A percentile compares a stretch with the other conserved stretches of the same genome.
Evolutionary conservation across 1,284 basidiomycete genomes (phyloP).

Genomic region (Tetrapyrgos nigripes): DNA sequence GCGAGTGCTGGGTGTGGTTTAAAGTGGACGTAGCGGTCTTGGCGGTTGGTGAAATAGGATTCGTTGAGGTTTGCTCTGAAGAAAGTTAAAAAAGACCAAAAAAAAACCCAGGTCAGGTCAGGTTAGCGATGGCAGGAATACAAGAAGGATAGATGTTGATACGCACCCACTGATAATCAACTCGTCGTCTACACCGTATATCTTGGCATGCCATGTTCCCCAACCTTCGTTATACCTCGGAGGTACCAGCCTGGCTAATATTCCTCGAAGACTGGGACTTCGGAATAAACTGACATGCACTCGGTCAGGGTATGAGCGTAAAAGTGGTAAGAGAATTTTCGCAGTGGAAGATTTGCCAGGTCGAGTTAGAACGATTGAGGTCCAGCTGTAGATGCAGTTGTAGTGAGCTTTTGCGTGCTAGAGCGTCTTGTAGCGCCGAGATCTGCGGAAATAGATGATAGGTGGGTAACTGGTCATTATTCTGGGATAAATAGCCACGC

Average conservation of each 20-base stretch:
- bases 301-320: slow-evolving; percentile 75
- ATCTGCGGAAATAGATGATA: slow-evolving; percentile 54
- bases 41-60: slow-evolving; percentile 96
- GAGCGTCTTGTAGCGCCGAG: slow-evolving; percentile 63
- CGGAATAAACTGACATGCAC: slow-evolving; percentile 85
- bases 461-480: background rate
- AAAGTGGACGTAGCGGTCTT: slow-evolving; percentile 93
- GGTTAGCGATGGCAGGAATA: background rate
- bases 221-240: slow-evolving; percentile 97
- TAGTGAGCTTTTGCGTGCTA: slow-evolving; percentile 67
- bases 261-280: slow-evolving; percentile 83
- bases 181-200: slow-evolving; percentile 93
- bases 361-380: slow-evolving; percentile 90
- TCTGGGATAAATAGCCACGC: slow-evolving; percentile 32
- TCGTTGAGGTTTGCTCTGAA: slow-evolving; percentile 91
- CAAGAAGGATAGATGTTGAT: slow-evolving; percentile 4
- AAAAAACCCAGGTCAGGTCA: background rate
- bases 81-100: no score
- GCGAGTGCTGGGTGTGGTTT: slow-evolving; percentile 66
- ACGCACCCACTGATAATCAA: slow-evolving; percentile 93
- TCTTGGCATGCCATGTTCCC: slow-evolving; percentile 98
- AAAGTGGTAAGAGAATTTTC: slow-evolving; percentile 74
- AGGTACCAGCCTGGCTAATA: slow-evolving; percentile 82
- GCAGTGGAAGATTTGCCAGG: slow-evolving; percentile 80
- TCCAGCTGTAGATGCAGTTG: slow-evolving; percentile 85